Evolutionary conservation across 352 stramenopile species (phyloP).

Genomic region (Globisporangium camurandrum): DNA sequence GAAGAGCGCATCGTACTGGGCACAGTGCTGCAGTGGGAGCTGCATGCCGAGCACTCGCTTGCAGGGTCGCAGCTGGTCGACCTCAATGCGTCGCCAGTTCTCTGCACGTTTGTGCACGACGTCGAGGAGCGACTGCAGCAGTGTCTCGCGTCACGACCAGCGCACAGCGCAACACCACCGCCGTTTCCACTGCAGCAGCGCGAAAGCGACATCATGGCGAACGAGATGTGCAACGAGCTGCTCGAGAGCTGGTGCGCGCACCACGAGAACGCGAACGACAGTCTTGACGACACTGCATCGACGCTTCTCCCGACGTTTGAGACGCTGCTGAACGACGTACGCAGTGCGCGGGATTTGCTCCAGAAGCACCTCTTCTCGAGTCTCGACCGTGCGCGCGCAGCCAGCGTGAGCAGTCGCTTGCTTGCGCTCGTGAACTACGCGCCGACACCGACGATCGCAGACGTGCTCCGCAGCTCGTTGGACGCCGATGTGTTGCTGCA

Average conservation of each 20-base stretch:
- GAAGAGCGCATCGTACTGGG: constrained; percentile 17
- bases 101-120: constrained; percentile 12
- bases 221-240: constrained; percentile 30
- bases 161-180: not conserved
- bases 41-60: not conserved
- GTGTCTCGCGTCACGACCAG: constrained; percentile 7
- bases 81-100: constrained; percentile 7
- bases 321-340: constrained; percentile 15
- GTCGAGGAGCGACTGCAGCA: constrained; percentile 11
- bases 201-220: constrained; percentile 21
- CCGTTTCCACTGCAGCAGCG: constrained; percentile 17
- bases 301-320: constrained; percentile 8
- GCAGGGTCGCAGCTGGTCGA: constrained; percentile 1
- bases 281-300: constrained; percentile 3
- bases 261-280: constrained; percentile 13
- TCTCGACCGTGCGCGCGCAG: too few species aligned
- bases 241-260: constrained; percentile 32
- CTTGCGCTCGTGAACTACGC: constrained; percentile 17
- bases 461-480: constrained; percentile 32
- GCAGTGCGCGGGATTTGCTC: not conserved
- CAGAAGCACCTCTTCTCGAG: not conserved
- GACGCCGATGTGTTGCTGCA: constrained; percentile 23
- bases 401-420: constrained; percentile 10
- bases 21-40: not conserved
- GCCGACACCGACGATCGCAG: constrained; percentile 18